These are phyloP conservation scores for Claviceps arundinis DNA, from an alignment of 2,329 filamentous ascomycete genomes.

Conservation along the genomic window DNA sequence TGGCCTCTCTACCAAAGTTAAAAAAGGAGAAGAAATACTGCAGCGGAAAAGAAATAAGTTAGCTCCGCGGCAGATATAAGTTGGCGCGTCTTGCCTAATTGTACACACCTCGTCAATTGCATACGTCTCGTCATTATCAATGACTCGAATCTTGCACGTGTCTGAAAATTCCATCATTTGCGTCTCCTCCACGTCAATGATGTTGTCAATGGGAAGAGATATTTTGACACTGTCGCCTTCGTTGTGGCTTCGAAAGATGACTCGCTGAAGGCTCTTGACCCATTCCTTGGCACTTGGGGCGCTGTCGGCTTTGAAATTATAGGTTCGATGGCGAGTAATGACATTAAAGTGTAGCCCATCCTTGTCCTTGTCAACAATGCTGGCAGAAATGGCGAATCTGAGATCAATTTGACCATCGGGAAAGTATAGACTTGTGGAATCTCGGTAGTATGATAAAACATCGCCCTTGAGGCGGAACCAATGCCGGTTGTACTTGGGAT, in stretches of 20 bases:
- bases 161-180: slow-evolving; percentile 85
- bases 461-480: slow-evolving; percentile 92
- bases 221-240: slow-evolving; percentile 97
- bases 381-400: slow-evolving; percentile 81
- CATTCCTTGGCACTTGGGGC: slow-evolving; percentile 82
- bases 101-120: slow-evolving; percentile 72
- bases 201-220: slow-evolving; percentile 72
- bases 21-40: slow-evolving; percentile 97
- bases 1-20: slow-evolving; percentile 68
- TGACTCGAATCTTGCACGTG: slow-evolving; percentile 83
- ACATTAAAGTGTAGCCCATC: slow-evolving; percentile 68
- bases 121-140: slow-evolving; percentile 88
- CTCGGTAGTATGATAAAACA: slow-evolving; percentile 77
- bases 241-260: slow-evolving; percentile 91
- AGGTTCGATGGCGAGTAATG: slow-evolving; percentile 68
- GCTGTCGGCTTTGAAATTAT: slow-evolving; percentile 83
- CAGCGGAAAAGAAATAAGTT: slow-evolving; percentile 4
- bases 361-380: slow-evolving; percentile 61
- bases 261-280: slow-evolving; percentile 86
- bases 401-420: slow-evolving; percentile 85
- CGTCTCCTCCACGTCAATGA: slow-evolving; percentile 86
- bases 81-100: not conserved
- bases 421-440: slow-evolving; percentile 78
- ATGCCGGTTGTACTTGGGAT: slow-evolving; percentile 76
- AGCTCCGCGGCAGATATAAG: not conserved